These are phyloP conservation scores for Penicillium dipodomyicola DNA, from an alignment of 495 filamentous ascomycete species.

Conservation along the genomic window DNA sequence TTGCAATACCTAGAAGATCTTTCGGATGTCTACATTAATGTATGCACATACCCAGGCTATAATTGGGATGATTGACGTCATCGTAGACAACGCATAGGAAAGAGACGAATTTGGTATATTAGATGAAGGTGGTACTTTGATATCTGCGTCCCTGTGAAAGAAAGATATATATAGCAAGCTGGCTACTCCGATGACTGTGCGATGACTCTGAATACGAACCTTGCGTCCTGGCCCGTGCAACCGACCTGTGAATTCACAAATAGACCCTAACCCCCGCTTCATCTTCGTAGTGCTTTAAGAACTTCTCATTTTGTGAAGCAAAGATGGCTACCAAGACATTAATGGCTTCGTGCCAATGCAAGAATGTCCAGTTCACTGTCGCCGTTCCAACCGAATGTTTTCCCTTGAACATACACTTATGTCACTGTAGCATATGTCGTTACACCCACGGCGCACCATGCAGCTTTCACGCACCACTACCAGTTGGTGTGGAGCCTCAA, in stretches of 20 bases:
- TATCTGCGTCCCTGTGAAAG: too few species aligned
- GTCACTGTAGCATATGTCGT: conserved; percentile 64
- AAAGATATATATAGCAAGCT: neutral
- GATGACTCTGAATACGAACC: neutral
- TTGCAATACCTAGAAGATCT: too few species aligned
- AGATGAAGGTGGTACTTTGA: too few species aligned
- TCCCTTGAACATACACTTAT: conserved; percentile 45
- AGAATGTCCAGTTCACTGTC: conserved; percentile 35
- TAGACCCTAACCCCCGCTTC: neutral
- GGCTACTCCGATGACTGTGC: neutral
- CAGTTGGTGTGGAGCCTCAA: conserved; percentile 36
- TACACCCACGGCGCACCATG: conserved; percentile 56
- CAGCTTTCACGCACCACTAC: conserved; percentile 46
- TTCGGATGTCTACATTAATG: too few species aligned
- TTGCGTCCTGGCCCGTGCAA: neutral
- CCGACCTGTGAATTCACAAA: neutral
- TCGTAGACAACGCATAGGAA: too few species aligned
- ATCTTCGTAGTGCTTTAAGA: neutral
- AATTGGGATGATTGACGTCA: too few species aligned
- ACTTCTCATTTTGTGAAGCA: neutral
- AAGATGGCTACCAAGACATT: conserved; percentile 21
- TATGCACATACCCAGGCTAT: too few species aligned
- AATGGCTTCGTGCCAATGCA: conserved; percentile 54
- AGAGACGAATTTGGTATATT: too few species aligned
- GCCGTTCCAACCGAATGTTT: conserved; percentile 22